A percentile compares a stretch with the other conserved stretches of the same genome.
Conservation (phyloP, 2,329 filamentous ascomycete species). For the Aschersonia sp. region DNA sequence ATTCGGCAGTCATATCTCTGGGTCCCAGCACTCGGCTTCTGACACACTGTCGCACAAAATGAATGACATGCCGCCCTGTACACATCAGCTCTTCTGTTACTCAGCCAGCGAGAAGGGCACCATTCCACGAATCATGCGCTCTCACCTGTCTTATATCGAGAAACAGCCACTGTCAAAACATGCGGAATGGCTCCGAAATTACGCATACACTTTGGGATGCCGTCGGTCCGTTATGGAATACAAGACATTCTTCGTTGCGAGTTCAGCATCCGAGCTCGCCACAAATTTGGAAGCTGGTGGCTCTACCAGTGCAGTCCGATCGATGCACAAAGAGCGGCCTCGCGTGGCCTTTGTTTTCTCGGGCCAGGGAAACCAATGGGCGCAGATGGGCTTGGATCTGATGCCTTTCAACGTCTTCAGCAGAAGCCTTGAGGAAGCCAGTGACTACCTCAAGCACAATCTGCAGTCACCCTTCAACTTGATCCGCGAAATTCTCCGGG, state of each 20-base stretch:
- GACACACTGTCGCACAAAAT: background rate
- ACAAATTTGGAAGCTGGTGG: slow-evolving; percentile 11
- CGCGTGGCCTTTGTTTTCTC: slow-evolving; percentile 26
- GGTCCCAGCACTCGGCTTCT: background rate
- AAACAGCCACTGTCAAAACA: slow-evolving; percentile 3
- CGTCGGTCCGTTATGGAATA: slow-evolving; percentile 30
- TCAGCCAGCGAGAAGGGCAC: slow-evolving; percentile 29
- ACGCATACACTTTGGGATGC: slow-evolving; percentile 30
- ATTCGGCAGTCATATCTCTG: slow-evolving; percentile 14
- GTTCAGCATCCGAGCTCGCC: slow-evolving; percentile 17
- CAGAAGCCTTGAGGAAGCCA: slow-evolving; percentile 20
- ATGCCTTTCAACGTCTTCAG: slow-evolving; percentile 26
- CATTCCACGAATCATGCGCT: slow-evolving; percentile 19
- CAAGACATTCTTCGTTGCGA: slow-evolving; percentile 23
- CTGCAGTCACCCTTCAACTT: slow-evolving; percentile 20
- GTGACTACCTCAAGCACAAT: slow-evolving; percentile 12
- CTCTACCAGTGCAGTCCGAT: slow-evolving; percentile 9
- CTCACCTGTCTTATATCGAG: slow-evolving; percentile 18
- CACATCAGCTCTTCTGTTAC: slow-evolving; percentile 24
- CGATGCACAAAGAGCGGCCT: slow-evolving; percentile 11
- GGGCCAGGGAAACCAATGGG: slow-evolving; percentile 28
- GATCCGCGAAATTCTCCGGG: slow-evolving; percentile 19
- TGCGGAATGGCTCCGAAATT: slow-evolving; percentile 17
- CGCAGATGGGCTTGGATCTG: slow-evolving; percentile 26
- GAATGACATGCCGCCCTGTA: background rate